A percentile compares a stretch with the other conserved stretches of the same genome.
Conservation (phyloP, 129 eudicot species). For the Chrysanthemum makinoi region DNA sequence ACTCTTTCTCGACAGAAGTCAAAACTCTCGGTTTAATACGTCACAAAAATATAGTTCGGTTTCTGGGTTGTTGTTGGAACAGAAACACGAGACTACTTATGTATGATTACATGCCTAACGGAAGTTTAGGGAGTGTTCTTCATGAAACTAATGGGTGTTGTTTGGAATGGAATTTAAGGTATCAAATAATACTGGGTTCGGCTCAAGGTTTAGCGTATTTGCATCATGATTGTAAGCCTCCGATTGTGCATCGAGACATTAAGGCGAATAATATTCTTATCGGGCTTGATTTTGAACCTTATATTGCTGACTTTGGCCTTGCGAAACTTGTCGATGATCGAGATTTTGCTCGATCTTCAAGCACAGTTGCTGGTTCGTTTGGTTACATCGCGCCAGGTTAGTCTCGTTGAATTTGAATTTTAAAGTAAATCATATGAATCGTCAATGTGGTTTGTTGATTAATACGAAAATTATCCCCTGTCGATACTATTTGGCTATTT, state of each 20-base stretch:
- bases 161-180: constrained; percentile 91
- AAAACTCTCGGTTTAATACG: constrained; percentile 87
- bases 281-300: constrained; percentile 91
- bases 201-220: constrained; percentile 95
- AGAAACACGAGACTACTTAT: constrained; percentile 76
- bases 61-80: constrained; percentile 95
- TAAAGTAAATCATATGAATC: not conserved
- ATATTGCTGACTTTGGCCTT: constrained; percentile 95
- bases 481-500: too few relatives aligned
- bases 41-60: constrained; percentile 88
- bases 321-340: constrained; percentile 87
- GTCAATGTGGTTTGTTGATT: not conserved
- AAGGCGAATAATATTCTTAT: constrained; percentile 93
- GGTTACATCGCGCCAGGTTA: constrained; percentile 98
- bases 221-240: constrained; percentile 92
- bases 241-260: constrained; percentile 87
- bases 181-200: constrained; percentile 67
- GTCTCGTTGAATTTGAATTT: constrained; percentile 16
- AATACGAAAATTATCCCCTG: too few relatives aligned
- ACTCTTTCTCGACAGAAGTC: constrained; percentile 89
- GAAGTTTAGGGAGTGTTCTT: constrained; percentile 86
- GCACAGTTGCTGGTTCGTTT: constrained; percentile 88
- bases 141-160: constrained; percentile 69
- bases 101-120: constrained; percentile 98
- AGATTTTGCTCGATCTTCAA: constrained; percentile 85